phyloP scores from a whole-genome alignment of 108 stramenopile species.

The Nitzschia palea region DNA sequence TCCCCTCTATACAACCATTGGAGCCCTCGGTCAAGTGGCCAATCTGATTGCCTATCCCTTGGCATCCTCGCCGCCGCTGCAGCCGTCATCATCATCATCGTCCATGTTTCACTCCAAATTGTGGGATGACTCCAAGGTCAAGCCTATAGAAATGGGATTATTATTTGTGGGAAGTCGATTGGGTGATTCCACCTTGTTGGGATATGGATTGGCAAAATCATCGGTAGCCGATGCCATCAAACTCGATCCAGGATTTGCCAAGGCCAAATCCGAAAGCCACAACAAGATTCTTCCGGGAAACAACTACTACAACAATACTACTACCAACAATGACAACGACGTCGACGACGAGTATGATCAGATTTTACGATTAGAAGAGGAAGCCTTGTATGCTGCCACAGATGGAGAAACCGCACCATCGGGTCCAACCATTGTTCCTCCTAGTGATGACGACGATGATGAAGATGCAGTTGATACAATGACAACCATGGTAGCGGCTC shows the following conservation, averaged over 20 bases:
- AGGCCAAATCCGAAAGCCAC: neutral
- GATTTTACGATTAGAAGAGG: conserved; percentile 72
- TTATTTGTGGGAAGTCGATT: conserved; percentile 79
- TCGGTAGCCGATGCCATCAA: conserved; percentile 31
- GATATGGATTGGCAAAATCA: conserved; percentile 57
- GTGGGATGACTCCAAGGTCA: neutral
- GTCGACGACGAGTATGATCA: conserved; percentile 25
- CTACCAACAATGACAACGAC: neutral
- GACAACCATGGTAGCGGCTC: neutral
- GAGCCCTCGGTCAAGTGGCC: conserved; percentile 69
- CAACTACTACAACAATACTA: too few relatives aligned
- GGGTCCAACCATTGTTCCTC: conserved; percentile 49
- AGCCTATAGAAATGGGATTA: conserved; percentile 47
- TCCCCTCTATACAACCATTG: conserved; percentile 61
- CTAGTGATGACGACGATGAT: conserved; percentile 58
- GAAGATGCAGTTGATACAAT: conserved; percentile 1
- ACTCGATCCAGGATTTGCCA: conserved; percentile 21
- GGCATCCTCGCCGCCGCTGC: too few relatives aligned
- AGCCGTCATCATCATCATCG: neutral
- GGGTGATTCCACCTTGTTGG: conserved; percentile 79
- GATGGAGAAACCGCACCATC: neutral
- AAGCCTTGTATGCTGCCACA: conserved; percentile 63
- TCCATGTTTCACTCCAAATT: neutral
- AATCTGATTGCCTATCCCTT: conserved; percentile 42
- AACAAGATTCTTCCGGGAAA: conserved; percentile 1